Percentiles rank a stretch among this genome's conserved stretches.
These are phyloP conservation scores for Podochytrium sp. DNA, from an alignment of 192 early-diverging fungal genomes.

Conservation along the genomic window DNA sequence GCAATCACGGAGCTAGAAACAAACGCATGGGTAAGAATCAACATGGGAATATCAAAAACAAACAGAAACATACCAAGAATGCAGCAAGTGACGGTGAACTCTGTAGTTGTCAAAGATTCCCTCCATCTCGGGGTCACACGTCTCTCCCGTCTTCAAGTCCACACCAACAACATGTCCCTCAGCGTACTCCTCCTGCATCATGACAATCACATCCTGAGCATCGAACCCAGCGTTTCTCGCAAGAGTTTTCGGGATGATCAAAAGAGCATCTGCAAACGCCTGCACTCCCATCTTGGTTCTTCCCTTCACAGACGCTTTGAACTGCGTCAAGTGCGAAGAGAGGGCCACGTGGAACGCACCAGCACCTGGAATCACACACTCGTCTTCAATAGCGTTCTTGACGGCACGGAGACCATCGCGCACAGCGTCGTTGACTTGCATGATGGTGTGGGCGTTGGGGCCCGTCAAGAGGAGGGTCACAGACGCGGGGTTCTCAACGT, in stretches of 20 bases:
- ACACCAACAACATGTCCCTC: conserved; percentile 92
- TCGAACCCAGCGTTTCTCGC: conserved; percentile 96
- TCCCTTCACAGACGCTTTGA: conserved; percentile 87
- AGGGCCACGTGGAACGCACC: conserved; percentile 96
- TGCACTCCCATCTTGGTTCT: conserved; percentile 95
- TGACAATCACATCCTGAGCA: conserved; percentile 93
- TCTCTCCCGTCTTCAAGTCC: conserved; percentile 92
- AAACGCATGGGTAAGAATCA: conserved; percentile 8
- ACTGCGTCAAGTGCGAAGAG: conserved; percentile 81
- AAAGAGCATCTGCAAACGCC: conserved; percentile 94
- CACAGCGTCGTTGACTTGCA: conserved; percentile 96
- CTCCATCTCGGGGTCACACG: conserved; percentile 86
- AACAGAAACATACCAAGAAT: conserved; percentile 86
- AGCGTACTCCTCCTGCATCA: conserved; percentile 87
- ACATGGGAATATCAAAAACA: not conserved
- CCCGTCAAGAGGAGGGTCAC: conserved; percentile 94
- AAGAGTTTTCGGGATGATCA: conserved; percentile 96
- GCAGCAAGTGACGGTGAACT: conserved; percentile 93
- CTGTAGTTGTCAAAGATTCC: conserved; percentile 99
- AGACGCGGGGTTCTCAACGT: conserved; percentile 83
- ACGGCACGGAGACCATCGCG: conserved; percentile 98
- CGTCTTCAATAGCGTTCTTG: conserved; percentile 97
- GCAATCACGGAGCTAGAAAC: conserved; percentile 87
- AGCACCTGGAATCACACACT: conserved; percentile 85
- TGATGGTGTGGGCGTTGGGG: conserved; percentile 90